Evolutionary conservation across 148 eudicot genomes (phyloP).

Genomic region (Silene latifolia): DNA sequence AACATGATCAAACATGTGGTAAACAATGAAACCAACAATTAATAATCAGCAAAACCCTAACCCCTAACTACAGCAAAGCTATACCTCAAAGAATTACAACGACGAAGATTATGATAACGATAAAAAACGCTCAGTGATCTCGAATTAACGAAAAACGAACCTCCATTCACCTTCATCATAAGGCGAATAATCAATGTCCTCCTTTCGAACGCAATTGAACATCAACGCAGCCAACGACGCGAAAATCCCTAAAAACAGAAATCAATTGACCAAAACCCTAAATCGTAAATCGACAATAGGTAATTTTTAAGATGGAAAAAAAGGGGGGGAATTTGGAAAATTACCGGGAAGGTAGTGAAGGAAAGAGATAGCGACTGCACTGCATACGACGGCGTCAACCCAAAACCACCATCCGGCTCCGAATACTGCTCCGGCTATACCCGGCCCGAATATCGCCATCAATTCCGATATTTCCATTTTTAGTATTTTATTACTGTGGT

Average conservation of each 20-base stretch:
- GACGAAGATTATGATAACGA: background rate
- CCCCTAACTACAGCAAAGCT: background rate
- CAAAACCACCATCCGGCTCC: constrained; percentile 99
- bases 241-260: constrained; percentile 55
- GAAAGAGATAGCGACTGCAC: constrained; percentile 68
- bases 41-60: background rate
- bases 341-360: constrained; percentile 85
- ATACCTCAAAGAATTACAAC: too few relatives aligned
- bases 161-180: constrained; percentile 99
- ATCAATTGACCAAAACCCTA: background rate
- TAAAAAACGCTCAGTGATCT: background rate
- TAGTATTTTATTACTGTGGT: too few relatives aligned
- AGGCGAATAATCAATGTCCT: constrained; percentile 92
- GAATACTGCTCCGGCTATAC: constrained; percentile 78
- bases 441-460: constrained; percentile 88
- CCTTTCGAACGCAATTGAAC: constrained; percentile 89
- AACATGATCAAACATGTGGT: constrained; percentile 3
- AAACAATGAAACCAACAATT: background rate
- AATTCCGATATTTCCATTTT: constrained; percentile 71
- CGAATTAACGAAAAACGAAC: constrained; percentile 29
- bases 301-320: background rate
- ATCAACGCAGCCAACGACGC: constrained; percentile 93
- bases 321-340: constrained; percentile 3
- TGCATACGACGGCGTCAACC: constrained; percentile 97
- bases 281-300: background rate